These are phyloP conservation scores for Apocynum venetum DNA, from an alignment of 257 asterid genomes.

Conservation along the genomic window DNA sequence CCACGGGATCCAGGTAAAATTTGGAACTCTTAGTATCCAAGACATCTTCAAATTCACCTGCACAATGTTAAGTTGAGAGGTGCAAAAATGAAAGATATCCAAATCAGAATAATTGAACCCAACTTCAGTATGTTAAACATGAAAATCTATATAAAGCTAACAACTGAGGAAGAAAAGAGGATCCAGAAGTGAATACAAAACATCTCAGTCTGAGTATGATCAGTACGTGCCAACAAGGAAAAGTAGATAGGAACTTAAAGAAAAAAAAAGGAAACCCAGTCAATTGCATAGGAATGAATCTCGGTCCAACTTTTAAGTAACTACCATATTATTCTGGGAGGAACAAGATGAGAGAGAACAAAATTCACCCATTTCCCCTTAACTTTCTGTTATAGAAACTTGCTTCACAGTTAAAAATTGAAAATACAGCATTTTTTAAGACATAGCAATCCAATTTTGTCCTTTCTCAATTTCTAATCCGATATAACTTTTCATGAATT, in stretches of 20 bases:
- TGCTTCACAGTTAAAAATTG: background rate
- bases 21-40: constrained; percentile 40
- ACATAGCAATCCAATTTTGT: background rate
- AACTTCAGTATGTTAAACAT: background rate
- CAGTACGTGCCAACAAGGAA: background rate
- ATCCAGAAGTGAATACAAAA: background rate
- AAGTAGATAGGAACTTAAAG: background rate
- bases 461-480: background rate
- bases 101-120: background rate
- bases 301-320: background rate
- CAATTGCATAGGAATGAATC: background rate
- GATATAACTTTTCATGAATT: background rate
- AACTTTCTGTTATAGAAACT: background rate
- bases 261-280: background rate
- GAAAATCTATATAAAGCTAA: background rate
- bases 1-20: constrained; percentile 31
- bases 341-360: background rate
- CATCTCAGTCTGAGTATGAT: background rate
- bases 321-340: background rate
- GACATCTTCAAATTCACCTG: constrained; percentile 95
- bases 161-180: background rate
- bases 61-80: constrained; percentile 6
- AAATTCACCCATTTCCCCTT: background rate
- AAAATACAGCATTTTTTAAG: background rate
- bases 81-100: constrained; percentile 5